Percentiles rank a stretch among this genome's conserved stretches.
Conservation (phyloP, 352 stramenopile genomes). For the Phytophthora meadii region DNA sequence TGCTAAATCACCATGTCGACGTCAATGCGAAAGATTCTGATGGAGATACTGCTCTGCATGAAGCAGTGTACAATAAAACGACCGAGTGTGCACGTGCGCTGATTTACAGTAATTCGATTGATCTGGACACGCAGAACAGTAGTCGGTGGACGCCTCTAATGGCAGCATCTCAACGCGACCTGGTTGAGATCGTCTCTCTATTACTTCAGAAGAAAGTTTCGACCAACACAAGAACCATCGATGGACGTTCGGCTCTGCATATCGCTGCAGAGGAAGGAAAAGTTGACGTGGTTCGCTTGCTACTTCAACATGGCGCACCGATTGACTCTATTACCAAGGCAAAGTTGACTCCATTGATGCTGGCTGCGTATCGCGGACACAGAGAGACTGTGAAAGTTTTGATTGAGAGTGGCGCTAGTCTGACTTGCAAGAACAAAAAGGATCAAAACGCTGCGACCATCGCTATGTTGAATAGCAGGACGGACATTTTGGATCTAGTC, state of each 20-base stretch:
- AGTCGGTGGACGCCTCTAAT: slow-evolving; percentile 22
- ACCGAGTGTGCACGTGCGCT: slow-evolving; percentile 1
- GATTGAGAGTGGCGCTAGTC: slow-evolving; percentile 5
- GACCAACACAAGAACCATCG: background rate
- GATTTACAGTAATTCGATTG: background rate
- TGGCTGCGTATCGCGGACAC: slow-evolving; percentile 15
- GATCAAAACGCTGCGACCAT: slow-evolving; percentile 1
- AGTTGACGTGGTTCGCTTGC: slow-evolving; percentile 7
- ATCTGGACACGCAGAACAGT: slow-evolving; percentile 5
- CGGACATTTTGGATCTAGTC: slow-evolving; percentile 6
- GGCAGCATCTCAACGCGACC: slow-evolving; percentile 7
- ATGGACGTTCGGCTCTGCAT: slow-evolving; percentile 18
- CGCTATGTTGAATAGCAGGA: slow-evolving; percentile 18
- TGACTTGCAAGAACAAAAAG: slow-evolving; percentile 1
- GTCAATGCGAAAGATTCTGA: slow-evolving; percentile 14
- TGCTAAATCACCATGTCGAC: slow-evolving; percentile 5
- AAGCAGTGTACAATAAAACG: slow-evolving; percentile 16
- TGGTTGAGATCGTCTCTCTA: slow-evolving; percentile 3
- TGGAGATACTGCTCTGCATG: slow-evolving; percentile 24
- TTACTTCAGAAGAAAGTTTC: slow-evolving; percentile 9
- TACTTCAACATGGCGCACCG: slow-evolving; percentile 4
- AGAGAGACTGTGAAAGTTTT: slow-evolving; percentile 13
- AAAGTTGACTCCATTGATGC: slow-evolving; percentile 18
- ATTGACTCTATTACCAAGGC: slow-evolving; percentile 3
- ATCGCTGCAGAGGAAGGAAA: slow-evolving; percentile 18